These are phyloP conservation scores for Piper longum DNA, from an alignment of 164 flowering plant species.

Conservation along the genomic window DNA sequence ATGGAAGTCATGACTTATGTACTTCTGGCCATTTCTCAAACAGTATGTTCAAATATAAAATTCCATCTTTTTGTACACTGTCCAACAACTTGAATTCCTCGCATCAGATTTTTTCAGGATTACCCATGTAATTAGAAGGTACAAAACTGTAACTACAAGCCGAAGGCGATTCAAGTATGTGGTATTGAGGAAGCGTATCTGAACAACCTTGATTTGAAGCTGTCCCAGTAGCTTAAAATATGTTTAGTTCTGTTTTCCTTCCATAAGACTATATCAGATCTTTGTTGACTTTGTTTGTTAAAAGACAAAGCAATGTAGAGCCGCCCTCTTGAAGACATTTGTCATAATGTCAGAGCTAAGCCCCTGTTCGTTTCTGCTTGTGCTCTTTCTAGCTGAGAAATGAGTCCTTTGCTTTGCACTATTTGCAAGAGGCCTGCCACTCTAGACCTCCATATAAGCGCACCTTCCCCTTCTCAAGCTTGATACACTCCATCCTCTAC, in stretches of 20 bases:
- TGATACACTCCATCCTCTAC: background rate
- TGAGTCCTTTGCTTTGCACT: constrained; percentile 1
- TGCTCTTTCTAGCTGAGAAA: constrained; percentile 9
- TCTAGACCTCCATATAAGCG: constrained; percentile 7
- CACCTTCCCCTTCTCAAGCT: constrained; percentile 1
- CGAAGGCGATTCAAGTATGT: background rate
- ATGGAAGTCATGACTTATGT: background rate
- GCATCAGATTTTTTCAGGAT: background rate
- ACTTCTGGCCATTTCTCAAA: background rate
- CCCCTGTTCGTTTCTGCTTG: constrained; percentile 22
- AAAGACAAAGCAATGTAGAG: constrained; percentile 6
- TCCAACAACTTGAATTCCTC: background rate
- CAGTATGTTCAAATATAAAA: background rate
- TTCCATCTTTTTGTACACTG: background rate
- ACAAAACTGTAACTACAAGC: background rate
- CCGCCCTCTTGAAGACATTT: constrained; percentile 23
- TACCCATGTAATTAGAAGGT: background rate
- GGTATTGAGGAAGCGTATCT: background rate
- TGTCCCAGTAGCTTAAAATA: background rate
- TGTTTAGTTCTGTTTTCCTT: no score
- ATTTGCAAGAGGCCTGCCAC: background rate
- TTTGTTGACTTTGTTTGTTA: constrained; percentile 14
- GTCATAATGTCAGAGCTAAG: constrained; percentile 19
- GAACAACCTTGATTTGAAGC: background rate
- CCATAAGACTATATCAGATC: background rate